Percentiles rank a stretch among this genome's conserved stretches.
These are phyloP conservation scores for Purpureocillium takamizusanense DNA, from an alignment of 2,329 filamentous ascomycete species.

Conservation along the genomic window DNA sequence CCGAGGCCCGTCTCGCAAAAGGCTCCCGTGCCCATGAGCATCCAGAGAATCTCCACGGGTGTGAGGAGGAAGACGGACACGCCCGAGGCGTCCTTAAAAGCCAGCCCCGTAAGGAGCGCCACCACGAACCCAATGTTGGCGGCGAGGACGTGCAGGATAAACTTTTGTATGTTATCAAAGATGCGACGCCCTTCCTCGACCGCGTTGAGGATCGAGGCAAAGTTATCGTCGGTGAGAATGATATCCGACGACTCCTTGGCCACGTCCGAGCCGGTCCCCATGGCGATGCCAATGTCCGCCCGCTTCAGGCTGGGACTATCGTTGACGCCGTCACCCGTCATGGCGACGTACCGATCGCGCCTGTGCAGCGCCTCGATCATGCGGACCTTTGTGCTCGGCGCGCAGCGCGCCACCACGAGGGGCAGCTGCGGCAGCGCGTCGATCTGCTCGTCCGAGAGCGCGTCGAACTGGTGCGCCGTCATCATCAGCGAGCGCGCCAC, in stretches of 20 bases:
- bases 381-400: conserved; percentile 77
- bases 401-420: conserved; percentile 74
- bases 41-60: conserved; percentile 83
- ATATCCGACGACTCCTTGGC: conserved; percentile 77
- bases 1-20: conserved; percentile 84
- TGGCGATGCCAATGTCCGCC: conserved; percentile 80
- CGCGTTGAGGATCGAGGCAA: conserved; percentile 75
- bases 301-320: conserved; percentile 73
- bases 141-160: conserved; percentile 69
- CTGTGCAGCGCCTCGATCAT: conserved; percentile 86
- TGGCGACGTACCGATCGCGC: conserved; percentile 66
- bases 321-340: conserved; percentile 86
- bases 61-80: conserved; percentile 80
- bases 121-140: conserved; percentile 81
- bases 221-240: conserved; percentile 81
- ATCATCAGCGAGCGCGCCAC: conserved; percentile 63
- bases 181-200: conserved; percentile 77
- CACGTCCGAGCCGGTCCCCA: conserved; percentile 79
- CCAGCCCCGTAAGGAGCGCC: conserved; percentile 71
- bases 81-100: conserved; percentile 62
- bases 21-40: conserved; percentile 86
- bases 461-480: conserved; percentile 72
- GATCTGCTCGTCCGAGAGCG: conserved; percentile 64
- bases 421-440: conserved; percentile 68
- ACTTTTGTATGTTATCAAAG: conserved; percentile 86